phyloP scores from a whole-genome alignment of 1,284 basidiomycete species.

The Laetiporus sulphureus region DNA sequence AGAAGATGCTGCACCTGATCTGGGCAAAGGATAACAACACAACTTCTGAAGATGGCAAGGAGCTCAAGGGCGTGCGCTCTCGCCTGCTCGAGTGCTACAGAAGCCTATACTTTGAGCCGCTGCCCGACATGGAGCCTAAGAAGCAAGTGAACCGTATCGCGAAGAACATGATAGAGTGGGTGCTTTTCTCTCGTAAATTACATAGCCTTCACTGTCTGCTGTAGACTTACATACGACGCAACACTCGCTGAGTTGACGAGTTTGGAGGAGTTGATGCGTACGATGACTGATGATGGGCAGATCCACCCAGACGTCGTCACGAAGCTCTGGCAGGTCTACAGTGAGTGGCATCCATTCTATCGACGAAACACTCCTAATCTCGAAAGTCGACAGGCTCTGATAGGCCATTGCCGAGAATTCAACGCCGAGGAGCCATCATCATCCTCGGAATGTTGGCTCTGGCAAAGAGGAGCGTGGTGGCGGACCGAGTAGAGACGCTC shows the following conservation, averaged over 20 bases:
- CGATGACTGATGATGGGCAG: constrained; percentile 85
- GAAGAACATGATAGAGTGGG: constrained; percentile 97
- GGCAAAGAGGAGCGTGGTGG: constrained; percentile 80
- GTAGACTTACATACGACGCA: constrained; percentile 81
- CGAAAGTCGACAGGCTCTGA: constrained; percentile 48
- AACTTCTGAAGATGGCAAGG: constrained; percentile 80
- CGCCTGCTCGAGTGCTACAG: constrained; percentile 89
- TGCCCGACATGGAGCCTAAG: constrained; percentile 67
- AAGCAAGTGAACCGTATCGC: constrained; percentile 90
- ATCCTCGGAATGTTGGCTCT: constrained; percentile 94
- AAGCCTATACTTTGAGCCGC: constrained; percentile 82
- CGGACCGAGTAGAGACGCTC: constrained; percentile 81
- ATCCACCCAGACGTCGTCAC: constrained; percentile 82
- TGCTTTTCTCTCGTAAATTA: constrained; percentile 14
- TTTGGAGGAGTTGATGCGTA: constrained; percentile 92
- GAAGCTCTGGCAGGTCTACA: constrained; percentile 95
- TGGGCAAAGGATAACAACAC: constrained; percentile 94
- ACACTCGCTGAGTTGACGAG: constrained; percentile 95
- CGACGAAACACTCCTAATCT: background rate
- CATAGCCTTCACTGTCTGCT: too few species aligned
- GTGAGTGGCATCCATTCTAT: constrained; percentile 46
- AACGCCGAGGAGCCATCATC: constrained; percentile 91
- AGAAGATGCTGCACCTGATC: constrained; percentile 95
- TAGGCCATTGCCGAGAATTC: constrained; percentile 69
- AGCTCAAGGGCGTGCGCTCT: constrained; percentile 84